A percentile compares a stretch with the other conserved stretches of the same genome.
Conservation (phyloP, 208 protist genomes). For the Trypanosoma boissoni region DNA sequence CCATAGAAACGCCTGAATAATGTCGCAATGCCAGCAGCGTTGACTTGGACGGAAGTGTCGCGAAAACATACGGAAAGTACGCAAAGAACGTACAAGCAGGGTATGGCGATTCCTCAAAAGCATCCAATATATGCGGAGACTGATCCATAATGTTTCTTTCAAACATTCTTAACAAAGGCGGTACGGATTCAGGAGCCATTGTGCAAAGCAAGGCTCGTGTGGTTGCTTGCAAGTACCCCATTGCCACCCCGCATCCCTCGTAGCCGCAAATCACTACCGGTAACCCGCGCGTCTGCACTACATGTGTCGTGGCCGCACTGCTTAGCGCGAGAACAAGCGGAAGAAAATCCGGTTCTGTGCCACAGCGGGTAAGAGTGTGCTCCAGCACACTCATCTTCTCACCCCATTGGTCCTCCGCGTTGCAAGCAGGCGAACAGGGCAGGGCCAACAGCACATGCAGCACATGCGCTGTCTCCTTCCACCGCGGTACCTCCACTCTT, state of each 20-base stretch:
- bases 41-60: slow-evolving; percentile 16
- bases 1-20: slow-evolving; percentile 2
- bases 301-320: not conserved
- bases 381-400: not conserved
- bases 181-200: too few relatives aligned
- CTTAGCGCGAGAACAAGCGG: not conserved
- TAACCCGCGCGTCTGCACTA: not conserved
- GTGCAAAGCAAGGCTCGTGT: too few relatives aligned
- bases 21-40: slow-evolving; percentile 1
- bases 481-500: too few relatives aligned
- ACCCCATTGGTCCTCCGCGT: not conserved
- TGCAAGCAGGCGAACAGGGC: too few relatives aligned
- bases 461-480: slow-evolving; percentile 2
- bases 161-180: too few relatives aligned
- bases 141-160: slow-evolving; percentile 10
- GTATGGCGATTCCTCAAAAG: not conserved
- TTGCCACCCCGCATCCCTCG: not conserved
- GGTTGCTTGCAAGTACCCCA: not conserved
- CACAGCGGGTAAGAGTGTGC: not conserved
- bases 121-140: slow-evolving; percentile 6
- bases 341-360: not conserved
- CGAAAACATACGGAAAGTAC: slow-evolving; percentile 19
- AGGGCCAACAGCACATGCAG: slow-evolving; percentile 4
- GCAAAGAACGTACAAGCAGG: slow-evolving; percentile 8
- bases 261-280: not conserved